Evolutionary conservation across 2,329 filamentous ascomycete species (phyloP), one percentile per base, ranked within the genome.

Genomic region (Fusarium transvaalense): DNA sequence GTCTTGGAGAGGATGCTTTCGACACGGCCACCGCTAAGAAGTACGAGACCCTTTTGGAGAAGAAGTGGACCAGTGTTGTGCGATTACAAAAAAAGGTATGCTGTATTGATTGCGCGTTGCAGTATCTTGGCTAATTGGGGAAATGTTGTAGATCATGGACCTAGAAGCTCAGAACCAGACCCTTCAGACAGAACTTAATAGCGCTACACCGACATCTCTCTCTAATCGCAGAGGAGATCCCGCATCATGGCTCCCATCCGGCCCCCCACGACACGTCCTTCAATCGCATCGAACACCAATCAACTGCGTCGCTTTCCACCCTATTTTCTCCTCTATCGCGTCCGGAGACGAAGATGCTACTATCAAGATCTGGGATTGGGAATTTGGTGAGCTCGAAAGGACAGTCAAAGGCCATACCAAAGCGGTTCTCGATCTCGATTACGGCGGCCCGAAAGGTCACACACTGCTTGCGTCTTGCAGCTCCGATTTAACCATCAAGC

Each of bases 301-400:
- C 61, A 97, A 91, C 58, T 94, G 93, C 75, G 89, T 97, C 60
- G 94, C 94, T 17, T 97, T 97, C 76, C 94, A 97, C 77, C 94
- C 94, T 0, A 86, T 96, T 32, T 97, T 97, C 80, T 95, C 93
- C 12, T 95, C 92, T 7, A 84, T 97, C 23, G 95, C 94, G 12
- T 96, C 93, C 0, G 94, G 92, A 17, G 97, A 94, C 10, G 94
- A 97, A 78, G 95, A 97, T 78, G 92, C 89, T 56, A 97, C 92
- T 10, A 97, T 98, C 78, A 97, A 97, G 76, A 94, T 97, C 56
- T 97, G 94, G 94, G 94, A 97, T 76, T 97, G 94, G 92, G 94
- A 97, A 75, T 82, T 97, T 25, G 95, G 95, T 47, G 94, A 97
- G 79, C 84, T 97, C 6, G 94, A 97, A 78, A 85, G 91, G 66